Evolutionary conservation across 2,329 filamentous ascomycete genomes (phyloP).

Genomic region (Alternaria metachromatica): DNA sequence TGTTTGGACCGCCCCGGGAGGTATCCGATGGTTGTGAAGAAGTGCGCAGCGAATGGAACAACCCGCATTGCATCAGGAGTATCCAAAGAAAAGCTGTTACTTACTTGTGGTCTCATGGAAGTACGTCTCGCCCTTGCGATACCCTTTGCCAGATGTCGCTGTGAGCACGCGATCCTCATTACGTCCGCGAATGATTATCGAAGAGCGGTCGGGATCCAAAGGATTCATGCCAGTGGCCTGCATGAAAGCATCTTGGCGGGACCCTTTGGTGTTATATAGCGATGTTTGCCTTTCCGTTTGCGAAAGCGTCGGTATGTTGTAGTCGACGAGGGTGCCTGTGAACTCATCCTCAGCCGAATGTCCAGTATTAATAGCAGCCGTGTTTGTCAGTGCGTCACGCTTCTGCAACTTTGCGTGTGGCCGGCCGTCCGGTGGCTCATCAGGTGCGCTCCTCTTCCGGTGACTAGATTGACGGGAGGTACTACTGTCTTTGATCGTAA

Average conservation of each 20-base stretch:
- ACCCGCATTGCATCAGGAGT: not conserved
- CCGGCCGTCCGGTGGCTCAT: not conserved
- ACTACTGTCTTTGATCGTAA: not conserved
- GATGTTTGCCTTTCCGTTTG: constrained; percentile 12
- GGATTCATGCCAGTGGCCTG: not conserved
- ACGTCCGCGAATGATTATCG: not conserved
- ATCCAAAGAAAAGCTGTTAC: not conserved
- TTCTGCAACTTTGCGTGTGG: constrained; percentile 5
- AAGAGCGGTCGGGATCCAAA: not conserved
- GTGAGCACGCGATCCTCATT: constrained; percentile 5
- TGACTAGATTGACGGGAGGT: not conserved
- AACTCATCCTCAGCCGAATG: not conserved
- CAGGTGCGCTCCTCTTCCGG: not conserved
- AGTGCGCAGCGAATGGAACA: not conserved
- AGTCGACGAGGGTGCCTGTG: constrained; percentile 13
- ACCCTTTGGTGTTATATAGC: not conserved
- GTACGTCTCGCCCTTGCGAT: not conserved
- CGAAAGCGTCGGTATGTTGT: not conserved
- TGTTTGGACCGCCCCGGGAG: not conserved
- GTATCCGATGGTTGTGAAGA: not conserved
- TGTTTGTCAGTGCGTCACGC: constrained; percentile 1
- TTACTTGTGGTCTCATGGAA: constrained; percentile 11
- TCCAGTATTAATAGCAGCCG: not conserved
- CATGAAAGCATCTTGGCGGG: not conserved
- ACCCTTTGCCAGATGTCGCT: not conserved